phyloP scores from a whole-genome alignment of 1,284 basidiomycete species.

The Apiotrichum veenhuisii region DNA sequence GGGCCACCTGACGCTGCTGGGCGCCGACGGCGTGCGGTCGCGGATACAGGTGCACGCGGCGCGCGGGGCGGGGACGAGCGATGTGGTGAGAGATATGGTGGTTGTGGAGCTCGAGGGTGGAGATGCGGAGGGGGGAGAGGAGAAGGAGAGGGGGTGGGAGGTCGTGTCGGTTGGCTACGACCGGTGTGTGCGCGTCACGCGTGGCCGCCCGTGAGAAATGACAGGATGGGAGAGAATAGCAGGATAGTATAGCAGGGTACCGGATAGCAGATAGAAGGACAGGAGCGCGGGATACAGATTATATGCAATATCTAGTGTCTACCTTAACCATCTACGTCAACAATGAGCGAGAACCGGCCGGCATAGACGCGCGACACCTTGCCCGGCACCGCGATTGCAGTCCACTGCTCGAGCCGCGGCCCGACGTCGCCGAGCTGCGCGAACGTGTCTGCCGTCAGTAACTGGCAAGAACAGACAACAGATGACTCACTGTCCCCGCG shows the following conservation, averaged over 20 bases:
- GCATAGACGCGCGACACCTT: constrained; percentile 5
- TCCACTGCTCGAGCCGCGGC: not conserved
- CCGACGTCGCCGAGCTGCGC: constrained; percentile 24
- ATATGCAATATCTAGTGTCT: too few species aligned
- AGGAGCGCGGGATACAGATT: too few species aligned
- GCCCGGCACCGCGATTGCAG: not conserved
- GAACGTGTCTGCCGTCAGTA: constrained; percentile 30
- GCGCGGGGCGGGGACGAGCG: constrained; percentile 29
- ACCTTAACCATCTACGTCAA: not conserved
- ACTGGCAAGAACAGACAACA: not conserved
- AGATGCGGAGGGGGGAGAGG: not conserved
- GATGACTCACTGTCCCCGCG: constrained; percentile 37
- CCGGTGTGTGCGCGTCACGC: constrained; percentile 32
- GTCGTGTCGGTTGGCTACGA: constrained; percentile 49
- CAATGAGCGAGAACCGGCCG: not conserved
- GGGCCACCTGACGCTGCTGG: constrained; percentile 42
- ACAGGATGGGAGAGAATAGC: not conserved
- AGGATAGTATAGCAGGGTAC: not conserved
- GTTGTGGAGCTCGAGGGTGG: constrained; percentile 1
- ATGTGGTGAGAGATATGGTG: constrained; percentile 38
- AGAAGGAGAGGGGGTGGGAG: constrained; percentile 26
- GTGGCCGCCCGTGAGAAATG: constrained; percentile 8
- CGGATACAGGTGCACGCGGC: constrained; percentile 42
- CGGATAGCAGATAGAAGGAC: too few species aligned
- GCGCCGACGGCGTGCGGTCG: constrained; percentile 35